Percentiles rank a stretch among this genome's conserved stretches.
phyloP scores from a whole-genome alignment of 805 yeast species.

The Jamesozyma jinghongensis region DNA sequence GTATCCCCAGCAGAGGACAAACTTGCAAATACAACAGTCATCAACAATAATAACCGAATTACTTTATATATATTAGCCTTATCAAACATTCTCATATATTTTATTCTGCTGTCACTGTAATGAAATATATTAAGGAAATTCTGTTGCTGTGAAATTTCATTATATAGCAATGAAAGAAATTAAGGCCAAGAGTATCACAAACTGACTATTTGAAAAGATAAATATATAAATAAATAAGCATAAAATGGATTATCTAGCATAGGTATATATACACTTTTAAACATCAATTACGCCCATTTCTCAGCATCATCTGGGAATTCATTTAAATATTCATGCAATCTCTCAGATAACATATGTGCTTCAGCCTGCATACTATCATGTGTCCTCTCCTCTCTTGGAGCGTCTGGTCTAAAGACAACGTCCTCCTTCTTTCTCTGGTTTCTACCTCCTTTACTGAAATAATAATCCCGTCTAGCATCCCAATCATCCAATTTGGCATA shows the following conservation, averaged over 20 bases:
- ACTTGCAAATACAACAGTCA: background rate
- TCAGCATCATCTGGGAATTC: constrained; percentile 7
- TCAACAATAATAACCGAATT: background rate
- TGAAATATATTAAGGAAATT: background rate
- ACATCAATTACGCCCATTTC: constrained; percentile 4
- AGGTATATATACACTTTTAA: no score
- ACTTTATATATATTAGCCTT: background rate
- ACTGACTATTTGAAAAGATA: no score
- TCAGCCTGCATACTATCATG: constrained; percentile 63
- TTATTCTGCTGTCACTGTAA: background rate
- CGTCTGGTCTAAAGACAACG: constrained; percentile 34
- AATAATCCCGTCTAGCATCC: constrained; percentile 31
- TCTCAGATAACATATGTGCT: constrained; percentile 44
- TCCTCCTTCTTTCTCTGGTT: constrained; percentile 22
- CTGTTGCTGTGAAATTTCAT: background rate
- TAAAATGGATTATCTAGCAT: no score
- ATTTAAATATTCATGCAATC: constrained; percentile 23
- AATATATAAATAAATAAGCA: no score
- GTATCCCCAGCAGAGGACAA: constrained; percentile 8
- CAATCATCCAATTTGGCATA: constrained; percentile 61
- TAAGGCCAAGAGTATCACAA: no score
- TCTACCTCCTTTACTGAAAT: constrained; percentile 18
- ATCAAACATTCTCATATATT: background rate
- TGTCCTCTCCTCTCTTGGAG: constrained; percentile 48
- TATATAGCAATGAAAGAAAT: no score